Base-by-base conservation (phyloP, 352 stramenopile species). In the Phytophthora hybrid region DNA sequence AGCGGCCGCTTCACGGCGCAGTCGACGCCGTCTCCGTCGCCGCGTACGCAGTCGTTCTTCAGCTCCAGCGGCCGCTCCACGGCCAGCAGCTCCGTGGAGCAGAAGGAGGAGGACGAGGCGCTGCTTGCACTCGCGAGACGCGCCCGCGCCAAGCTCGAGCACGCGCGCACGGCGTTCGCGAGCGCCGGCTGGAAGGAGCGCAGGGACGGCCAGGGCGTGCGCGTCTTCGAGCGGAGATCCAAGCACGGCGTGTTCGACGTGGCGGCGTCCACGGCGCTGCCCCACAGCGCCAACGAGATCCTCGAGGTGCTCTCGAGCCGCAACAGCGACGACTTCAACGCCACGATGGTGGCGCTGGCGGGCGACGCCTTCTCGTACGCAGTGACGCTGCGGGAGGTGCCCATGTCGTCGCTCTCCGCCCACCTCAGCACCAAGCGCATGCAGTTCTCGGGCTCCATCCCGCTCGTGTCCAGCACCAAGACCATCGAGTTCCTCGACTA, bases 301-400 rank as follows among this genome's bases (percentile, higher is more conserved):
- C 55, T 80, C 1, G 66, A 78, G 8, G 70, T 77, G 56, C 60
- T 83, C n/a, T 73, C 77, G 5, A 79, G 71, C 39, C 70, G 55
- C 66, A 73, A 69, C 37, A 77, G 74, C 37, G 77, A 83, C 59
- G 74, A 79, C 56, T 80, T 83, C 23, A 83, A 83, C 53, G 74
- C 77, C 18, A 81, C 77, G 4, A 78, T 83, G 59, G 70, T 83
- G 44, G 77, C 74, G 6, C 74, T 83, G 2, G 63, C 66, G 23
- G 77, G 77, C 21, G 77, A 79, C 19, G 56, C 59, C 13, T 83
- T 83, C 51, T 78, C 77, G 2, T 81, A 79, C 53, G 74, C 70
- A 21, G 74, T 83, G 7, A 81, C 74, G 13, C 52, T 83, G 34
- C 73, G 77, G 0, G 74, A 77, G 31, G 66, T 83, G 18, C 63